Conservation (phyloP, 805 yeast genomes). For the Metschnikowia koreensis region DNA sequence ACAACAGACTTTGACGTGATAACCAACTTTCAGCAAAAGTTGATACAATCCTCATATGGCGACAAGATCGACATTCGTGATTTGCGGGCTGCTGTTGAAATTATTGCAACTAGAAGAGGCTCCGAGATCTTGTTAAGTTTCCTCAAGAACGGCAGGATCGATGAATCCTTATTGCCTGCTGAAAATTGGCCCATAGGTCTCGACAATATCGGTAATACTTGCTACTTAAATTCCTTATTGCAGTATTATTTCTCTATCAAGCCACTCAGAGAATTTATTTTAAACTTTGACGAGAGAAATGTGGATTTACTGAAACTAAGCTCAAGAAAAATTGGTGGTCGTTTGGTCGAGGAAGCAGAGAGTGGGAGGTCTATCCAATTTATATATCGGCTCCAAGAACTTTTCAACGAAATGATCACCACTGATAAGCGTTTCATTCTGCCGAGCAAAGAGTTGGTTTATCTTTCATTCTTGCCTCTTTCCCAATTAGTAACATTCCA, state of each 20-base stretch:
- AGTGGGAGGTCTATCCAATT: slow-evolving; percentile 81
- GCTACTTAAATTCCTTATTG: slow-evolving; percentile 77
- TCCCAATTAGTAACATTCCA: slow-evolving; percentile 64
- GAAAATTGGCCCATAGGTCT: slow-evolving; percentile 87
- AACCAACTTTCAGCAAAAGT: slow-evolving; percentile 46
- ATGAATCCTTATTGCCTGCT: slow-evolving; percentile 55
- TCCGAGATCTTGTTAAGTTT: slow-evolving; percentile 57
- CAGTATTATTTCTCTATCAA: slow-evolving; percentile 87
- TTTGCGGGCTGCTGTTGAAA: slow-evolving; percentile 56
- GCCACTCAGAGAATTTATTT: slow-evolving; percentile 69
- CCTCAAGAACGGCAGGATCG: slow-evolving; percentile 60
- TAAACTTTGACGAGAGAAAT: slow-evolving; percentile 48
- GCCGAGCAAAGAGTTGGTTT: slow-evolving; percentile 83
- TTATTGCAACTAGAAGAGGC: slow-evolving; percentile 52
- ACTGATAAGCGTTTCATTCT: slow-evolving; percentile 63
- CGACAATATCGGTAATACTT: slow-evolving; percentile 93
- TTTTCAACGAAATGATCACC: slow-evolving; percentile 69
- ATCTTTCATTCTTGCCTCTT: slow-evolving; percentile 77
- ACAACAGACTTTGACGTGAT: slow-evolving; percentile 60
- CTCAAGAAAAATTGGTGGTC: slow-evolving; percentile 77
- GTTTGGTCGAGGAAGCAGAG: slow-evolving; percentile 76
- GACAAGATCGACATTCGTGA: slow-evolving; percentile 48
- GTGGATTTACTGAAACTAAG: slow-evolving; percentile 12
- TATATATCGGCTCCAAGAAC: slow-evolving; percentile 63
- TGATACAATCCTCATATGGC: slow-evolving; percentile 12